Evolutionary conservation across 139 green algal genomes (phyloP).

Genomic region (Picochlorum sp.): DNA sequence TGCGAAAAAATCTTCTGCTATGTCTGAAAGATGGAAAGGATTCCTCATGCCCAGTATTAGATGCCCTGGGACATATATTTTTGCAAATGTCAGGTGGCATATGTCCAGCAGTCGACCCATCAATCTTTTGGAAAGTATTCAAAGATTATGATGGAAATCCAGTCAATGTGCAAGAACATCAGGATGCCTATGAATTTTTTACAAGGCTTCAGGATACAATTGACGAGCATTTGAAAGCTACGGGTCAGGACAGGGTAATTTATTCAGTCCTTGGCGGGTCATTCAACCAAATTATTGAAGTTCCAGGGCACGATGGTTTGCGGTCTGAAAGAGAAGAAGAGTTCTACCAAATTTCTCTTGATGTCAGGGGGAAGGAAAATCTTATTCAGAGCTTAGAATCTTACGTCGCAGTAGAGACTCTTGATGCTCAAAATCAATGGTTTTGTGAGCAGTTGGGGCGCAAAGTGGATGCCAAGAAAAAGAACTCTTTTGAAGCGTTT

Average conservation of each 20-base stretch:
- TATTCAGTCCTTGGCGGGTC: constrained; percentile 61
- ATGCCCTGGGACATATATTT: constrained; percentile 65
- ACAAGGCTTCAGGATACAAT: constrained; percentile 66
- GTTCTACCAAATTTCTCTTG: constrained; percentile 57
- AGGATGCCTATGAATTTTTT: constrained; percentile 91
- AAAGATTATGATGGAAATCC: constrained; percentile 81
- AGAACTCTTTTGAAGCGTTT: constrained; percentile 60
- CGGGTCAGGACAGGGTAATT: constrained; percentile 42
- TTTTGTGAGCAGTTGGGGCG: constrained; percentile 61
- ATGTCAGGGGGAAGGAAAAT: constrained; percentile 59
- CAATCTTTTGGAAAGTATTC: constrained; percentile 71
- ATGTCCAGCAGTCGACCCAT: constrained; percentile 36
- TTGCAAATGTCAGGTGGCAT: constrained; percentile 47
- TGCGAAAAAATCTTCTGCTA: constrained; percentile 37
- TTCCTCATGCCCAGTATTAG: constrained; percentile 54
- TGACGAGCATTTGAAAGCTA: constrained; percentile 46
- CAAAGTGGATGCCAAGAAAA: constrained; percentile 74
- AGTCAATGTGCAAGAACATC: constrained; percentile 81
- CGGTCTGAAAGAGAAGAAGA: constrained; percentile 65
- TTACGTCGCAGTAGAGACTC: constrained; percentile 72
- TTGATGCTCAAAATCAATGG: constrained; percentile 93
- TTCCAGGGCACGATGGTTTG: constrained; percentile 16
- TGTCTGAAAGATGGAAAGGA: constrained; percentile 25
- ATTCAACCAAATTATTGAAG: constrained; percentile 62
- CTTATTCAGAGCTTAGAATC: constrained; percentile 58